Percentiles rank a stretch among this genome's conserved stretches.
These are phyloP conservation scores for Ascochyta fabae DNA, from an alignment of 2,329 filamentous ascomycete species.

Conservation along the genomic window DNA sequence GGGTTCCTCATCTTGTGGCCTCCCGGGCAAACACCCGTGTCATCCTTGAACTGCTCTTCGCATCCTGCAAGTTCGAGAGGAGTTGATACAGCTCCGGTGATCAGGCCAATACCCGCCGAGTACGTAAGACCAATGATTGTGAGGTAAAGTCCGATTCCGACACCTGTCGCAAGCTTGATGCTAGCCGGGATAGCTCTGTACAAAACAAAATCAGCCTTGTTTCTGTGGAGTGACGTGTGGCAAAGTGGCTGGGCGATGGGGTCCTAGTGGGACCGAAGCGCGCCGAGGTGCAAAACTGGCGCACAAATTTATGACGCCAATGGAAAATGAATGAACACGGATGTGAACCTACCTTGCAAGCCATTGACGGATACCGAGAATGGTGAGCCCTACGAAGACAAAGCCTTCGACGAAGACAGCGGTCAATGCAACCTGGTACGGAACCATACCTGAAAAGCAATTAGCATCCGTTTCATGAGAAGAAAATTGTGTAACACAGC, in stretches of 20 bases:
- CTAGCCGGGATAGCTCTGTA: slow-evolving; percentile 76
- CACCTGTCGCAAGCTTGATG: slow-evolving; percentile 86
- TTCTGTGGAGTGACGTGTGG: slow-evolving; percentile 57
- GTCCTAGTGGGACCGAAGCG: slow-evolving; percentile 16
- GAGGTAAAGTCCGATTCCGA: slow-evolving; percentile 84
- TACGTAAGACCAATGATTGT: slow-evolving; percentile 80
- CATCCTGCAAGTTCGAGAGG: slow-evolving; percentile 81
- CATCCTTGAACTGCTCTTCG: slow-evolving; percentile 55
- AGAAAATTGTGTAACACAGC: slow-evolving; percentile 5
- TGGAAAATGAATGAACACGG: slow-evolving; percentile 8
- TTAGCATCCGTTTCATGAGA: slow-evolving; percentile 23
- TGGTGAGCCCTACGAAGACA: slow-evolving; percentile 79
- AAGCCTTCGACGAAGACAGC: slow-evolving; percentile 89
- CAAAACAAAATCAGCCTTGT: slow-evolving; percentile 55
- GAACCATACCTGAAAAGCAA: slow-evolving; percentile 58
- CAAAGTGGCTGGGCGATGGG: slow-evolving; percentile 12
- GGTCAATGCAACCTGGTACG: slow-evolving; percentile 78
- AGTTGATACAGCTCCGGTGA: slow-evolving; percentile 71
- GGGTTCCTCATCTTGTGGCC: slow-evolving; percentile 80
- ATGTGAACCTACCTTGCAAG: slow-evolving; percentile 49
- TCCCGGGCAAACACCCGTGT: slow-evolving; percentile 63
- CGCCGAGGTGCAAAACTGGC: slow-evolving; percentile 16
- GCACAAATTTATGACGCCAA: slow-evolving; percentile 17
- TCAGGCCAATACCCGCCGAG: slow-evolving; percentile 79
- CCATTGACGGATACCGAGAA: slow-evolving; percentile 76